A percentile compares a stretch with the other conserved stretches of the same genome.
Evolutionary conservation across 2,329 filamentous ascomycete genomes (phyloP).

Genomic region (Geosmithia morbida): DNA sequence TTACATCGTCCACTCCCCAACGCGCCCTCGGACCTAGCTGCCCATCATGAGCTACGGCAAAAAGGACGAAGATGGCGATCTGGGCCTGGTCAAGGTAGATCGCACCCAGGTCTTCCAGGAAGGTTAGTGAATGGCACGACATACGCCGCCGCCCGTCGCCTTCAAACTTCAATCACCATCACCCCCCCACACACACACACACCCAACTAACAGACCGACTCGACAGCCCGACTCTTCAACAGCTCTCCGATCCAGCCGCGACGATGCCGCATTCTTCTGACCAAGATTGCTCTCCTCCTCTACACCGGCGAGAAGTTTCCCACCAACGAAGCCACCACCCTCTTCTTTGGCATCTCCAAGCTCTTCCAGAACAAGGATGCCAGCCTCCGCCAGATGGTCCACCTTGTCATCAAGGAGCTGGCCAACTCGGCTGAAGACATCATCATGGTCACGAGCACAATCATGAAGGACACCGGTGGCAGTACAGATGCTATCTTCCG

Average conservation of each 20-base stretch:
- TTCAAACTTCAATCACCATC: neutral
- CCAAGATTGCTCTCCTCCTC: slow-evolving; percentile 90
- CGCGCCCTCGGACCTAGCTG: slow-evolving; percentile 16
- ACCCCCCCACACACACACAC: slow-evolving; percentile 5
- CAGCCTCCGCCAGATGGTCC: slow-evolving; percentile 95
- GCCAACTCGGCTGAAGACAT: slow-evolving; percentile 93
- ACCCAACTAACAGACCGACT: slow-evolving; percentile 2
- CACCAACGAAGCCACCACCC: slow-evolving; percentile 89
- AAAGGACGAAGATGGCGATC: slow-evolving; percentile 96
- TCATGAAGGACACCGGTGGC: slow-evolving; percentile 98
- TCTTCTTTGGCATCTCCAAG: slow-evolving; percentile 99
- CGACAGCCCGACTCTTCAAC: slow-evolving; percentile 87
- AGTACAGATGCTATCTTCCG: slow-evolving; percentile 88
- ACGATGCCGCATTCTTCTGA: slow-evolving; percentile 93
- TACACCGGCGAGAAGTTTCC: slow-evolving; percentile 97
- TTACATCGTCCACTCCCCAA: slow-evolving; percentile 17
- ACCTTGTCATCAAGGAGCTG: slow-evolving; percentile 95
- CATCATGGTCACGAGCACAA: slow-evolving; percentile 98
- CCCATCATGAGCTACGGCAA: slow-evolving; percentile 89
- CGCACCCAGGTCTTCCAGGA: slow-evolving; percentile 97
- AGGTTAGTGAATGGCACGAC: slow-evolving; percentile 38
- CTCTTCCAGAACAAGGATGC: slow-evolving; percentile 98
- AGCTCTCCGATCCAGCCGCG: slow-evolving; percentile 90
- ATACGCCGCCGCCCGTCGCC: neutral
- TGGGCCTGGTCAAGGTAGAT: slow-evolving; percentile 90